phyloP scores from a whole-genome alignment of 78 protist species.

The Thecamonas trahens region DNA sequence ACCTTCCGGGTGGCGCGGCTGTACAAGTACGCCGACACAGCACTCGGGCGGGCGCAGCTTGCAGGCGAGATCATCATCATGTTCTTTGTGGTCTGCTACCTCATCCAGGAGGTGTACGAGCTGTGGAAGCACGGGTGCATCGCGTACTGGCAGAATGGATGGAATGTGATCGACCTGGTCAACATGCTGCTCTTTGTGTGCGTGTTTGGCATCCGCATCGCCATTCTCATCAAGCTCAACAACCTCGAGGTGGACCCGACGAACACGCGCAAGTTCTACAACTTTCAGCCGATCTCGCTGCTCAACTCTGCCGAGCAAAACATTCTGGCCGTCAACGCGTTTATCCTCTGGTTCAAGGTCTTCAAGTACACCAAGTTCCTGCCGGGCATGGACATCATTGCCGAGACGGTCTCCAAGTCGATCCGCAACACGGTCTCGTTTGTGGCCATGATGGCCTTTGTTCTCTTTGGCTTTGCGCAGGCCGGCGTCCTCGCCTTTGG shows the following conservation, averaged over 20 bases:
- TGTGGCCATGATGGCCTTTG: neutral
- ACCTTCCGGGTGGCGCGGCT: neutral
- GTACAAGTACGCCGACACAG: no score
- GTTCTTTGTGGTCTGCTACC: neutral
- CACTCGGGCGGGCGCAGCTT: neutral
- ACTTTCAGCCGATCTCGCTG: neutral
- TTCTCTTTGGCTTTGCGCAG: neutral
- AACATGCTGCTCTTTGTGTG: no score
- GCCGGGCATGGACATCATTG: neutral
- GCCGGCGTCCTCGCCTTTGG: conserved; percentile 18
- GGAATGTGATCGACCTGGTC: no score
- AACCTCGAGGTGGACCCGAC: neutral
- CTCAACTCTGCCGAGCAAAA: neutral
- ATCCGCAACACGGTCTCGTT: neutral
- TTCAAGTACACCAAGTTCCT: neutral
- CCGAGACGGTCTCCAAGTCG: neutral
- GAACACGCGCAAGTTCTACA: neutral
- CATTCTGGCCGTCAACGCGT: neutral
- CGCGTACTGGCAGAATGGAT: no score
- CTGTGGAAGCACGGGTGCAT: no score
- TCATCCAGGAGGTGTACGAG: neutral
- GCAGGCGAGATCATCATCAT: neutral
- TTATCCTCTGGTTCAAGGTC: neutral
- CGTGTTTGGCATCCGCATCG: no score
- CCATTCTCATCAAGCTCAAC: no score